Evolutionary conservation across 2,329 filamentous ascomycete species (phyloP), one percentile per base, ranked within the genome.

Genomic region (Paracoccidioides lutzii): DNA sequence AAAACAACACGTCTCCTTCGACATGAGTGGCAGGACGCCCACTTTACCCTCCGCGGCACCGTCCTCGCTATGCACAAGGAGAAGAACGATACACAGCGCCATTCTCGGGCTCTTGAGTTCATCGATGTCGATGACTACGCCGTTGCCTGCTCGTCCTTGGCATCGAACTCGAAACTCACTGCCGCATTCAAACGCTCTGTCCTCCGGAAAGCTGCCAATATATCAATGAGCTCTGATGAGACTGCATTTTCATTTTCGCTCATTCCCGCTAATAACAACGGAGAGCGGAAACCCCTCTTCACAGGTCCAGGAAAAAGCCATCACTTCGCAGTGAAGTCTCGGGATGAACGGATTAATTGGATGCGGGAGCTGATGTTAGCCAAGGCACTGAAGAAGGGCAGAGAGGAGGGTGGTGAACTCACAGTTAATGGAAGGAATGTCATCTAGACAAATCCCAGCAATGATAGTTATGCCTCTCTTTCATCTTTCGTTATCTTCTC

Each of bases 281-380:
- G 61, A 75, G 65, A 72, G 68, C 63, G 61, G 14, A 67, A 65
- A 45, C 37, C 61, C 44, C 50, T 70, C 49, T 69, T 73, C 59
- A 50, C 59, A 8, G 64, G 80, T 55, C 56, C 50, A 8, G 82
- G 82, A 64, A 96, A 95, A 78, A 87, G 88, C 46, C 91, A 97
- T 66, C 89, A 97, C 69, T 97, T 97, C 68, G 88, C 91, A 0
- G 91, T 96, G 63, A 86, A 85, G 73, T 82, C 78, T 64, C 81
- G 90, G 12, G 88, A 96, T 66, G 88, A 96, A 68, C 81, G 91
- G 59, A 96, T 97, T 65, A 91, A 96, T 69, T 98, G 93, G 93
- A 74, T 75, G 72, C 65, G 73, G 3, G 72, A 74, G 61, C 59
- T 75, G 37, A 75, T 75, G 73, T 68, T 75, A 3, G 72, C 71